Evolutionary conservation across 331 rosid genomes (phyloP), one percentile per base, ranked within the genome.

Genomic region (Prunus yedoensis): DNA sequence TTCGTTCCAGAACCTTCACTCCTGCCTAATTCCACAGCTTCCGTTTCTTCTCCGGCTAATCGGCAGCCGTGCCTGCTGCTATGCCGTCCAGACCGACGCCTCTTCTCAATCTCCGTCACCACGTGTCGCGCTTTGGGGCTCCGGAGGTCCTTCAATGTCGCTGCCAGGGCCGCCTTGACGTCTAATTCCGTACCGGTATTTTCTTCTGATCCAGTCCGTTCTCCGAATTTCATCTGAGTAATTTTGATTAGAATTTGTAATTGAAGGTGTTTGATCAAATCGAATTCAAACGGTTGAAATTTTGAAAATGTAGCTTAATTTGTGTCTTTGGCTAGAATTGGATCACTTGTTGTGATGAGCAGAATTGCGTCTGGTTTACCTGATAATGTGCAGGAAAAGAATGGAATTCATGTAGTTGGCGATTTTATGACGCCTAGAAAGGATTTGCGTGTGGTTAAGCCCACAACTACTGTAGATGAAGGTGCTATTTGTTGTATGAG

Each of bases 381-480:
- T 43, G 25, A 73, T 27, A 46, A 1, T 8, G 32, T 81, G 75
- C 83, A 91, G 97, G 80, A 93, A 67, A 90, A 80, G 79, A 80
- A 73, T 87, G 96, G 88, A 70, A 77, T 83, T 10, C 85, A 86
- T 74, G 92, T 85, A 1, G 99, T 94, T 77, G 99, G 99, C 79
- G 97, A 94, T 62, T 94, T 92, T 63, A 94, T 94, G 99, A 92
- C 97, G 14, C 85, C 71, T 80, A 85, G 81, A 86, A 93, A 87
- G 71, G 82, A 92, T 10, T 83, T 94, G 71, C 90, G 79, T 76
- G 96, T 85, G 66, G 99, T 94, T 66, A 90, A 87, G 88, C 90
- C 97, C 46, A 81, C 96, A 59, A 94, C 99, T 23, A 78, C 96
- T 46, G 99, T 94, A 16, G 97, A 92, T 18, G 99, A 94, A 88